phyloP scores from a whole-genome alignment of 1,284 basidiomycete genomes.

The Ganoderma lucidum region DNA sequence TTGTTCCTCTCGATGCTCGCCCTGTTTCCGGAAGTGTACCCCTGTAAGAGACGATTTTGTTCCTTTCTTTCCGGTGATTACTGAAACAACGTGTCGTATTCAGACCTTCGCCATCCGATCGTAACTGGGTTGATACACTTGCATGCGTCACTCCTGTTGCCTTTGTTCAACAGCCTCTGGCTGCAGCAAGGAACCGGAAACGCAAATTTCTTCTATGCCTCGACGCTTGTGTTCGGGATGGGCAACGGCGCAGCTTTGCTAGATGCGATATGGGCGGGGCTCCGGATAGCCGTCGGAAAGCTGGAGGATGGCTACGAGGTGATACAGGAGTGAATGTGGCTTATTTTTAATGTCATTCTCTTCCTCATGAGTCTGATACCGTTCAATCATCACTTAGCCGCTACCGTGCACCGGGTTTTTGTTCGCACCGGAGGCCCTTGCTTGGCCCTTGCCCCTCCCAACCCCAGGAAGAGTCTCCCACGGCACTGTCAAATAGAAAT shows the following conservation, averaged over 20 bases:
- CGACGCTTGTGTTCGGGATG: slow-evolving; percentile 92
- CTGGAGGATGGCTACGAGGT: slow-evolving; percentile 59
- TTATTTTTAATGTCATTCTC: not conserved
- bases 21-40: slow-evolving; percentile 86
- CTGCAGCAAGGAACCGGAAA: slow-evolving; percentile 93
- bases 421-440: too few species aligned
- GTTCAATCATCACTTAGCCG: not conserved
- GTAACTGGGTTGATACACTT: slow-evolving; percentile 86
- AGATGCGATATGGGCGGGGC: slow-evolving; percentile 83
- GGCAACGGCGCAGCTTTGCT: slow-evolving; percentile 86
- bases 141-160: slow-evolving; percentile 88
- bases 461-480: too few species aligned
- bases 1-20: slow-evolving; percentile 84
- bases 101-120: slow-evolving; percentile 89
- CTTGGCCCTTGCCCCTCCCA: too few species aligned
- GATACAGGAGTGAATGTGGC: slow-evolving; percentile 58
- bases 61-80: not conserved
- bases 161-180: slow-evolving; percentile 94
- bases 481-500: too few species aligned
- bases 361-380: not conserved
- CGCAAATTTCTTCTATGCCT: slow-evolving; percentile 98
- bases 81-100: not conserved
- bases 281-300: slow-evolving; percentile 74
- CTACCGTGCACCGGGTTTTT: too few species aligned
- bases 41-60: slow-evolving; percentile 64